Evolutionary conservation across 805 yeast species (phyloP).

Genomic region (Spathaspora boniae): DNA sequence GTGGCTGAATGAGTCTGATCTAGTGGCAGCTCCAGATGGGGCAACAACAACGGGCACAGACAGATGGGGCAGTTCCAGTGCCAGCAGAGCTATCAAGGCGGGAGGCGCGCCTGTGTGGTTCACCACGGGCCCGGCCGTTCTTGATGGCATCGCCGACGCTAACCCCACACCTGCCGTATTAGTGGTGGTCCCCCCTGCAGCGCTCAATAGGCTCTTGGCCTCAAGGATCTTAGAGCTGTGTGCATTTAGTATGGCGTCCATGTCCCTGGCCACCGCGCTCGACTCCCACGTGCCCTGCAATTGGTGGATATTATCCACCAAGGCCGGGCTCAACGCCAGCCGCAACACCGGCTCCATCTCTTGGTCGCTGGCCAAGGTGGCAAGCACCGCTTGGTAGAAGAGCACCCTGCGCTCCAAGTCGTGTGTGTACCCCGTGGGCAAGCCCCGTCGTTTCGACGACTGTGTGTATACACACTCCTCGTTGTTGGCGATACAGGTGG

Average conservation of each 20-base stretch:
- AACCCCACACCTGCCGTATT: too few relatives aligned
- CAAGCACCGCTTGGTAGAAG: slow-evolving; percentile 15
- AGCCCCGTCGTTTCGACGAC: slow-evolving; percentile 17
- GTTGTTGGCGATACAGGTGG: slow-evolving; percentile 14
- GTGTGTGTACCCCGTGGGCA: slow-evolving; percentile 21
- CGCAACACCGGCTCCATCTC: neutral
- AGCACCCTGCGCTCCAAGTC: slow-evolving; percentile 17
- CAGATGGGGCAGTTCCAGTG: neutral
- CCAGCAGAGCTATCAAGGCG: neutral
- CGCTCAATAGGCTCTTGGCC: slow-evolving; percentile 4
- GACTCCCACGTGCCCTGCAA: slow-evolving; percentile 9
- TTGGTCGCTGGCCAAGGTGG: neutral
- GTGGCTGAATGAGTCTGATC: slow-evolving; percentile 4
- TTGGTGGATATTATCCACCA: slow-evolving; percentile 1
- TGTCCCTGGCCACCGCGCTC: too few relatives aligned
- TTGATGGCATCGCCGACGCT: slow-evolving; percentile 1
- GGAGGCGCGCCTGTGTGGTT: neutral
- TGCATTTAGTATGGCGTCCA: slow-evolving; percentile 1
- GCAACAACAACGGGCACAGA: neutral
- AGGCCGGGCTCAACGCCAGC: neutral
- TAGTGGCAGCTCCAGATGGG: too few relatives aligned
- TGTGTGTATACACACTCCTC: slow-evolving; percentile 16
- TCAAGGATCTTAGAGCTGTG: slow-evolving; percentile 4
- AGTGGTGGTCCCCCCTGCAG: too few relatives aligned
- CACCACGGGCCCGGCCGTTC: neutral